A percentile compares a stretch with the other conserved stretches of the same genome.
Conservation (phyloP, 139 green algal species). For the Nannochloris sp. region DNA sequence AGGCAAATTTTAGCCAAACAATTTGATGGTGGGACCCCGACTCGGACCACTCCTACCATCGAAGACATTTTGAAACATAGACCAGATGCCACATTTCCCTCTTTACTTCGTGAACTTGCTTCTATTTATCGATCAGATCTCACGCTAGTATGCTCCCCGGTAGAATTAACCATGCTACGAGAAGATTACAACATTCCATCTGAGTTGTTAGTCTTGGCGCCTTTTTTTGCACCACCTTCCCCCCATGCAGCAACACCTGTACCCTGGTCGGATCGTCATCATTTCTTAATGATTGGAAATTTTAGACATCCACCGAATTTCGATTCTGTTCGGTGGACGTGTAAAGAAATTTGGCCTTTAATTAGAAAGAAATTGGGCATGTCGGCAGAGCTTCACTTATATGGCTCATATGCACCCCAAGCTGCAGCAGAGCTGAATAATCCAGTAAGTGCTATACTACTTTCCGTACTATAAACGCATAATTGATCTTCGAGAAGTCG, state of each 20-base stretch:
- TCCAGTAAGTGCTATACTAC: constrained; percentile 2
- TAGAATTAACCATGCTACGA: constrained; percentile 36
- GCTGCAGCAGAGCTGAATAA: constrained; percentile 21
- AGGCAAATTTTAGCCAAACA: constrained; percentile 9
- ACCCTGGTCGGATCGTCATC: constrained; percentile 6
- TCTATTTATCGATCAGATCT: constrained; percentile 50
- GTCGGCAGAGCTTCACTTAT: constrained; percentile 43
- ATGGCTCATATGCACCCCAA: constrained; percentile 33
- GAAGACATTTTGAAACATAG: constrained; percentile 10
- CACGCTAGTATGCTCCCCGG: constrained; percentile 48
- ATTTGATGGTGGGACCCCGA: no score
- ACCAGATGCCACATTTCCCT: constrained; percentile 17
- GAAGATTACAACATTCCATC: constrained; percentile 27
- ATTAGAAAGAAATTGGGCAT: constrained; percentile 29
- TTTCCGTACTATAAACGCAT: background rate
- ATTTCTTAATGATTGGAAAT: constrained; percentile 61
- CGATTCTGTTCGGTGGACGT: constrained; percentile 44
- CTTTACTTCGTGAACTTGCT: constrained; percentile 41
- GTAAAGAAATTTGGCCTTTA: constrained; percentile 33
- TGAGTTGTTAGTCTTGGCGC: constrained; percentile 34
- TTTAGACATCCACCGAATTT: constrained; percentile 55
- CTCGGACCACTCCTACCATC: no score
- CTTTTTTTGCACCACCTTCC: constrained; percentile 36
- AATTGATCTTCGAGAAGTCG: no score
- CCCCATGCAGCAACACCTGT: background rate